Evolutionary conservation across 768 basidiomycete species (phyloP), one percentile per base, ranked within the genome.

Genomic region (Mycena kentingensis): DNA sequence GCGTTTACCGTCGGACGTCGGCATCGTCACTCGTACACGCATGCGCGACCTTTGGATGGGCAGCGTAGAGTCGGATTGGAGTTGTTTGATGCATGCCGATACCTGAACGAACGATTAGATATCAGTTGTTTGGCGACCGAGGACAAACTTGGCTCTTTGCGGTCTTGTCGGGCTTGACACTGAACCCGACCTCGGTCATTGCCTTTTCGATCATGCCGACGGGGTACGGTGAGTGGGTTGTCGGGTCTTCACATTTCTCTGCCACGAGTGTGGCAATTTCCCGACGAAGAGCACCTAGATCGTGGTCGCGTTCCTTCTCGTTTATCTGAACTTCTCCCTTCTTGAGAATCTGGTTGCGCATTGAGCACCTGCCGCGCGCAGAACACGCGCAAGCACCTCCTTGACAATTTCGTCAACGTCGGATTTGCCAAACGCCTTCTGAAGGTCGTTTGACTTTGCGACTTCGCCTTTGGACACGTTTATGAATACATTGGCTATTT

Each of bases 191-290:
- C 66, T 98, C 95, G 8, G 83, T 73, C 96, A 99, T 96, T 0
- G 94, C 94, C 70, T 97, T 98, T 66, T 99, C 97, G 57, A 99
- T 92, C 77, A 98, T 92, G 16, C 91, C 87, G 27, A 96, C 92
- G 5, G 93, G 87, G 67, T 98, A 94, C 5, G 95, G 93, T 10
- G 84, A 75, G 66, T 92, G 87, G 1, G 93, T 96, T 4, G 79
- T 73, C 1, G 97, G 97, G 64, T 98, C 95, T 21, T 98, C 95
- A 54, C 90, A 95, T 75, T 96, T 95, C 72, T 95, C 92, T 5
- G 95, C 88, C 3, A 99, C 92, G 32, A 94, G 81, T 0, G 92
- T 96, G 4, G 93, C 93, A 43, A 98, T 97, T 69, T 98, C 97
- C 60, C 73, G 80, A 48, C 91, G 85, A 38, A 98, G 67, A 2